Base-by-base conservation (phyloP, 306 rosid genomes). In the Cucurbita maxima region DNA sequence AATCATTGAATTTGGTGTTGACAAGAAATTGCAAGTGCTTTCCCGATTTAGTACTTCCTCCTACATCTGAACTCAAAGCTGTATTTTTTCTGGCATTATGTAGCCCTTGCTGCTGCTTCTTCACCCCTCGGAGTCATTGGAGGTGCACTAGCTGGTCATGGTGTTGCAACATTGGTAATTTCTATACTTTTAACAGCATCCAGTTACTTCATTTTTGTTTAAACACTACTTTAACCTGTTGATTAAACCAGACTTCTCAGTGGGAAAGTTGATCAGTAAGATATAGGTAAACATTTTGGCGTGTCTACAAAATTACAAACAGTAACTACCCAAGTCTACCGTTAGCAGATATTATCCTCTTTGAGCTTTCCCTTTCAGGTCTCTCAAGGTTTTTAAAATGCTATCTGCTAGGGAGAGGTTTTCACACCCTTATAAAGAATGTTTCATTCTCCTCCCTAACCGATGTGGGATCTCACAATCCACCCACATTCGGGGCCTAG, bases 51-150 rank as follows among this genome's bases (percentile, higher is more conserved):
- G 8, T 22, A 13, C 25, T 57, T 57, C 76, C 30, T 53, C 16
- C 64, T 8, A 16, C 19, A 44, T 73, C 56, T 2, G 20, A 69
- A 69, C 59, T 50, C 38, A 1, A 60, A 55, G 19, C 79, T 77
- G 76, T 60, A 37, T 59, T 71, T 76, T 75, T 48, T 78, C 38
- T 56, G 34, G 34, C 60, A 76, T 72, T 70, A 44, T 82, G 81
- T 85, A 91, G 99, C 97, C 78, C 97, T 91, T 74, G 96, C 97
- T 75, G 97, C 99, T 19, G 97, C 99, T 71, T 89, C 99, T 81
- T 91, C 97, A 75, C 97, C 96, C 61, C 85, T 91, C 74, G 96
- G 99, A 81, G 99, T 91, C 82, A 87, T 95, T 74, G 97, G 86
- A 6, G 97, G 99, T 83, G 92, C 99, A 38, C 86, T 91, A 47